Evolutionary conservation across 2,329 filamentous ascomycete genomes (phyloP), one percentile per base, ranked within the genome.

Genomic region (Cladosporium austrohemisphaericum): DNA sequence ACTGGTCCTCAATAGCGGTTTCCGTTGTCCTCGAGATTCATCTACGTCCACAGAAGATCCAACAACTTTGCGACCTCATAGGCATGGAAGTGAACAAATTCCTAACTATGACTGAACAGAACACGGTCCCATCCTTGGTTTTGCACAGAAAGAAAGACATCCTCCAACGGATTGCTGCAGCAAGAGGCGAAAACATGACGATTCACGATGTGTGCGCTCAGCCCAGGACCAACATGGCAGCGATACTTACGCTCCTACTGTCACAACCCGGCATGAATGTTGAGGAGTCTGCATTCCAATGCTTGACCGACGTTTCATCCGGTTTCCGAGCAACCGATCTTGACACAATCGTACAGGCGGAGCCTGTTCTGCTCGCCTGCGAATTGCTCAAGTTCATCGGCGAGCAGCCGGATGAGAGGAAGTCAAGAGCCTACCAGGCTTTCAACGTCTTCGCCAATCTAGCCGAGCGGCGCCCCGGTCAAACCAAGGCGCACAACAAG

Each of bases 91-190:
- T 94, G 7, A 76, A 83, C 35, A 82, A 87, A 45, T 82, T 97
- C 36, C 75, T 96, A 8, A 69, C 85, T 11, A 69, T 85, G 14
- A 87, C 92, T 7, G 90, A 96, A 65, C 77, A 81, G 11, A 81
- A 93, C 59, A 91, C 91, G 6, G 68, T 98, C 7, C 93, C 94
- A 1, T 90, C 88, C 70, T 76, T 98, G 14, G 87, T 98, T 2
- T 72, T 95, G 31, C 84, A 81, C 33, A 86, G 85, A 62, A 85
- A 85, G 59, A 78, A 77, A 50, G 88, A 95, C 51, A 78, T 94
- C 13, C 84, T 98, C 32, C 79, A 85, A 58, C 85, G 84, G 54
- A 88, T 98, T 57, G 87, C 89, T 1, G 80, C 86, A 57, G 88
- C 86, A 45, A 74, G 77, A 53, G 75, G 75, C 31, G 68, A 70